Conservation (phyloP, 352 stramenopile species). For the Elongisporangium anandrum region DNA sequence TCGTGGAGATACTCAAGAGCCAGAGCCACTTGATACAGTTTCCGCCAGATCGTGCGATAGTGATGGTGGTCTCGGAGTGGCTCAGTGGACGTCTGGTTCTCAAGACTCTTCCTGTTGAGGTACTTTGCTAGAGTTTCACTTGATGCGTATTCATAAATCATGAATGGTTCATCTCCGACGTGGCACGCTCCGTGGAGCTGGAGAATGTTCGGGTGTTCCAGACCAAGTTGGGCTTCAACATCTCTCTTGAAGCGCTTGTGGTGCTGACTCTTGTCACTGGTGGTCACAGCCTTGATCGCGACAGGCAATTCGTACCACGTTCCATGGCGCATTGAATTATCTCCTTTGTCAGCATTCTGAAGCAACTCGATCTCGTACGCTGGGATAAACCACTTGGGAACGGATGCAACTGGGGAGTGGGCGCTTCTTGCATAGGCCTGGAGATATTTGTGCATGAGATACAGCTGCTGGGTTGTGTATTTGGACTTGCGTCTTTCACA, state of each 20-base stretch:
- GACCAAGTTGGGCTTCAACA: neutral
- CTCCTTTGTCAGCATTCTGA: neutral
- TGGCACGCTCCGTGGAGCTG: neutral
- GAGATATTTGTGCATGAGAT: neutral
- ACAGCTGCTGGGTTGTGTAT: neutral
- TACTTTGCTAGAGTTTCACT: neutral
- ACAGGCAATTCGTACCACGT: neutral
- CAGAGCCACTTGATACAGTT: conserved; percentile 18
- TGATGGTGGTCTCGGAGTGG: neutral
- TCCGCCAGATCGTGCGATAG: conserved; percentile 9
- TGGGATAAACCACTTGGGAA: neutral
- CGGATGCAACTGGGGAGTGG: neutral
- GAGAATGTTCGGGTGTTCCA: neutral
- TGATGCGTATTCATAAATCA: neutral
- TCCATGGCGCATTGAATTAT: neutral
- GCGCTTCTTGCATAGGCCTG: neutral
- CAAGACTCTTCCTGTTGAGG: neutral
- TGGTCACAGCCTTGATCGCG: neutral
- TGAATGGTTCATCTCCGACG: neutral
- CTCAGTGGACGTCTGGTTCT: neutral
- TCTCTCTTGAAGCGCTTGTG: neutral
- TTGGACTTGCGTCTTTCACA: neutral
- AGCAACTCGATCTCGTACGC: neutral
- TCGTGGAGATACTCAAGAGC: conserved; percentile 29
- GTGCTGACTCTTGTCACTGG: neutral